These are phyloP conservation scores for Spathaspora arborariae DNA, from an alignment of 805 yeast genomes.

Conservation along the genomic window DNA sequence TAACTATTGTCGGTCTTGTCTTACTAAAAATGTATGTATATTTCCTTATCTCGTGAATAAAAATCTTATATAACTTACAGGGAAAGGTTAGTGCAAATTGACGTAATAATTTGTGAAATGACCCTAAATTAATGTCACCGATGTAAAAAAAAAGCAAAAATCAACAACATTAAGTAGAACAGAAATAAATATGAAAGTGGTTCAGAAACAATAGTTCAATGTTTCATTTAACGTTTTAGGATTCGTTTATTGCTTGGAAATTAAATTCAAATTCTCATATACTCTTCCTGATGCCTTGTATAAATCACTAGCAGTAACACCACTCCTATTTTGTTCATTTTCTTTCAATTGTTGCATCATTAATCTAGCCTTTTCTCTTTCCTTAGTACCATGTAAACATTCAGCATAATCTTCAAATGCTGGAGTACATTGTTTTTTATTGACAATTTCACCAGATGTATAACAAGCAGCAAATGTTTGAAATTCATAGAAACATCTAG, in stretches of 20 bases:
- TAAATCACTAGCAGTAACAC: constrained; percentile 41
- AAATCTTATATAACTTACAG: background rate
- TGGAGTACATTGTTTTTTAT: constrained; percentile 41
- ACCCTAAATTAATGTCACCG: background rate
- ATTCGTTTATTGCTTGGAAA: constrained; percentile 13
- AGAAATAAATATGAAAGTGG: background rate
- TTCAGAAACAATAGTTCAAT: background rate
- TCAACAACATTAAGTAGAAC: background rate
- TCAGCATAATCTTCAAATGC: constrained; percentile 44
- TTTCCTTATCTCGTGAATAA: background rate
- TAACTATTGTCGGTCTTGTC: no score
- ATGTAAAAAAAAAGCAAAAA: background rate
- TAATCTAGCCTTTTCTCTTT: constrained; percentile 41
- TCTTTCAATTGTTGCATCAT: constrained; percentile 45
- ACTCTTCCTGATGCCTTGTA: constrained; percentile 38
- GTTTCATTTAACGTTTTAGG: no score
- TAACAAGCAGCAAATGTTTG: constrained; percentile 42
- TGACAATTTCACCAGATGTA: constrained; percentile 41
- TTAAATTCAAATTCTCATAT: constrained; percentile 43
- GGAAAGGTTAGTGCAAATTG: background rate
- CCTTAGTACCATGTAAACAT: constrained; percentile 45
- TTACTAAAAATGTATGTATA: background rate
- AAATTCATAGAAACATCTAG: constrained; percentile 46
- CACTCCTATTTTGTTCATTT: constrained; percentile 36
- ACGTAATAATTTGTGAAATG: background rate